Percentiles rank a stretch among this genome's conserved stretches.
phyloP scores from a whole-genome alignment of 2,329 filamentous ascomycete genomes.

The Paramyrothecium sp. region DNA sequence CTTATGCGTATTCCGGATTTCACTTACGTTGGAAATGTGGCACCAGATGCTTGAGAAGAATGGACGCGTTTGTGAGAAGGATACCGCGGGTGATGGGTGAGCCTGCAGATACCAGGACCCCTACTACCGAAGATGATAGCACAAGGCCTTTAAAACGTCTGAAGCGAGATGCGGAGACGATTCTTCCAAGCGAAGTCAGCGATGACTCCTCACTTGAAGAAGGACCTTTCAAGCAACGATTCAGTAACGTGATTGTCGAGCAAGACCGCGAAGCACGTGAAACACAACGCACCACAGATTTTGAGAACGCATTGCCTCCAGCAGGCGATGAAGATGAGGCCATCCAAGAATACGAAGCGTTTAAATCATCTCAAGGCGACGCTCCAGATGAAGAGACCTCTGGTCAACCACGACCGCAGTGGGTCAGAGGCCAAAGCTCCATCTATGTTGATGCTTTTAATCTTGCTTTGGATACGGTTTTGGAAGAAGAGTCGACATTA shows the following conservation, averaged over 20 bases:
- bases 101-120: conserved; percentile 6
- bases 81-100: conserved; percentile 17
- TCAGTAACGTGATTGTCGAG: no score
- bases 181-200: not conserved
- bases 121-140: conserved; percentile 7
- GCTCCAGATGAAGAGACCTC: conserved; percentile 34
- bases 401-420: conserved; percentile 40
- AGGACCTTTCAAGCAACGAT: not conserved
- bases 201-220: conserved; percentile 13
- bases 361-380: conserved; percentile 53
- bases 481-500: conserved; percentile 84
- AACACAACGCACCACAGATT: conserved; percentile 23
- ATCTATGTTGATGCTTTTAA: conserved; percentile 99
- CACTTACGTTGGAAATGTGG: conserved; percentile 1
- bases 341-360: conserved; percentile 76
- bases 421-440: conserved; percentile 77
- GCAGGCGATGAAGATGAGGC: conserved; percentile 64
- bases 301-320: conserved; percentile 62
- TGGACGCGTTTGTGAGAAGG: conserved; percentile 37
- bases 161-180: conserved; percentile 19
- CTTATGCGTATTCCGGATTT: not conserved
- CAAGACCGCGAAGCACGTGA: not conserved
- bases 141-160: conserved; percentile 28
- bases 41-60: conserved; percentile 16
- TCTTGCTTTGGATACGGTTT: conserved; percentile 81